phyloP scores from a whole-genome alignment of 495 filamentous ascomycete genomes.

The Schizothecium vesticola region DNA sequence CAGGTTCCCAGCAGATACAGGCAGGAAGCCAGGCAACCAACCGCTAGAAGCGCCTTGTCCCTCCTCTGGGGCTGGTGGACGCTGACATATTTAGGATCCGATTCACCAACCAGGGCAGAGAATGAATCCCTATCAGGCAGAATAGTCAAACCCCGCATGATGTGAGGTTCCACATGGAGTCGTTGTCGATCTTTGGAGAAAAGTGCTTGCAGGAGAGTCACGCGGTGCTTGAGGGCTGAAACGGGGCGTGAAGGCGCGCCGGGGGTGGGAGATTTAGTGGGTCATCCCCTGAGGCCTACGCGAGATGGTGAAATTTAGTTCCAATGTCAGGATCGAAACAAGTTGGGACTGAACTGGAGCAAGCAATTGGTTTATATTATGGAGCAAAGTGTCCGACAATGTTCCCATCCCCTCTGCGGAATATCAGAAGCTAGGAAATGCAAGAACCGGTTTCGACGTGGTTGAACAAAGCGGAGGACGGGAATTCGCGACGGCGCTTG shows the following conservation, averaged over 20 bases:
- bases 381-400: neutral
- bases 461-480: neutral
- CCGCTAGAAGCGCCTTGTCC: neutral
- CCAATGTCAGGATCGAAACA: too few relatives aligned
- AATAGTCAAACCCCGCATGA: neutral
- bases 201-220: conserved; percentile 5
- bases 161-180: neutral
- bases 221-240: conserved; percentile 1
- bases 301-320: neutral
- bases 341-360: neutral
- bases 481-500: neutral
- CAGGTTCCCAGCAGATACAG: neutral
- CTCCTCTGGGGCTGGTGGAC: neutral
- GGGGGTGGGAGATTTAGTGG: neutral
- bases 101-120: neutral
- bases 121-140: neutral
- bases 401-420: neutral
- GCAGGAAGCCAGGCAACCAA: neutral
- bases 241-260: conserved; percentile 2
- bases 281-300: neutral
- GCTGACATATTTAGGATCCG: neutral
- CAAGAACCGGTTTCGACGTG: neutral
- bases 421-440: neutral
- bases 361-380: neutral
- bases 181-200: neutral